phyloP scores from a whole-genome alignment of 306 rosid genomes.

The Quillaja saponaria region DNA sequence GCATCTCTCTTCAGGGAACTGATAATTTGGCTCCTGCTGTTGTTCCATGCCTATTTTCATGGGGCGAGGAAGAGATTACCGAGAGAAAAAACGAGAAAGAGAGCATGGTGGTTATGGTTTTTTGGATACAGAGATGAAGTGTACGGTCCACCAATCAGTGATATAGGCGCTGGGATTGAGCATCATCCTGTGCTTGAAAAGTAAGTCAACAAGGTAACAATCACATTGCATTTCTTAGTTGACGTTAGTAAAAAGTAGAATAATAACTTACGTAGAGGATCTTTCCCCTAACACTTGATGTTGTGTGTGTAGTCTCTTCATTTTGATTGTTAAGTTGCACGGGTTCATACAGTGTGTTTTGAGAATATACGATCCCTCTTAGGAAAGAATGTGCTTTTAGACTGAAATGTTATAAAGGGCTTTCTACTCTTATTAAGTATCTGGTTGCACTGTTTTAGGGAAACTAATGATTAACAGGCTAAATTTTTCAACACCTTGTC shows the following conservation, averaged over 20 bases:
- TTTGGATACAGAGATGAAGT: no score
- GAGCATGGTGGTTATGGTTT: slow-evolving; percentile 47
- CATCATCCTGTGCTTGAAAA: slow-evolving; percentile 20
- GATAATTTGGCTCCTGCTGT: slow-evolving; percentile 17
- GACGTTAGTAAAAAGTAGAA: not conserved
- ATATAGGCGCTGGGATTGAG: slow-evolving; percentile 15
- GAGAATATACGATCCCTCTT: not conserved
- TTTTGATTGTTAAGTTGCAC: no score
- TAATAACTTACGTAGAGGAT: not conserved
- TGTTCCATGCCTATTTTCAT: slow-evolving; percentile 41
- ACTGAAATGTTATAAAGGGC: no score
- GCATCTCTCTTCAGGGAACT: slow-evolving; percentile 34
- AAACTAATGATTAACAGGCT: not conserved
- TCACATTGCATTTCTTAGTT: slow-evolving; percentile 4
- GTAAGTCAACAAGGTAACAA: slow-evolving; percentile 25
- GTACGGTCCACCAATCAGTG: slow-evolving; percentile 17
- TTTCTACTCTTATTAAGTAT: no score
- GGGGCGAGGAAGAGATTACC: no score
- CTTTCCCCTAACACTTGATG: not conserved
- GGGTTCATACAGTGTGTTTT: not conserved
- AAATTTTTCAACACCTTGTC: not conserved
- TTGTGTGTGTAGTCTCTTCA: no score
- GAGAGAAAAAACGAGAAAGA: slow-evolving; percentile 46
- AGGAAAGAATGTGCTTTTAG: no score
- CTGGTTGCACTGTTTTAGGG: no score